Conservation (phyloP, 352 stramenopile species). For the Pythium phragmitis region DNA sequence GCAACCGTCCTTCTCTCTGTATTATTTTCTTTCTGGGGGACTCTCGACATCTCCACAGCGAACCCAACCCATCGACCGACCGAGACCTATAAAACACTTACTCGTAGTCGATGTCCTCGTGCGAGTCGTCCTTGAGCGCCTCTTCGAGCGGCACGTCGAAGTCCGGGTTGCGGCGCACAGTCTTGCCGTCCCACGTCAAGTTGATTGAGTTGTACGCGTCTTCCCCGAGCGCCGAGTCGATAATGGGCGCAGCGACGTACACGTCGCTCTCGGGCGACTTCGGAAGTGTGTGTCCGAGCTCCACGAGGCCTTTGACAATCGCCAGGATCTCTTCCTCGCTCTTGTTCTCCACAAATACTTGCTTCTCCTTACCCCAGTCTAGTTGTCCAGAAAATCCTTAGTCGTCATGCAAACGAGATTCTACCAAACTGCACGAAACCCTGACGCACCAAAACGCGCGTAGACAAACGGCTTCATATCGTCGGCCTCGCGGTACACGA, state of each 20-base stretch:
- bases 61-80: too few relatives aligned
- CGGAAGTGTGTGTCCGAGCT: conserved; percentile 65
- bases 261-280: conserved; percentile 88
- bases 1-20: conserved; percentile 1
- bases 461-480: conserved; percentile 89
- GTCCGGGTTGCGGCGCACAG: conserved; percentile 74
- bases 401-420: background rate
- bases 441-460: conserved; percentile 60
- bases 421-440: background rate
- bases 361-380: conserved; percentile 86
- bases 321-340: conserved; percentile 79
- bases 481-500: conserved; percentile 86
- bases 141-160: conserved; percentile 80
- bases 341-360: conserved; percentile 83
- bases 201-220: conserved; percentile 80
- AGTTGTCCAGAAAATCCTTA: background rate
- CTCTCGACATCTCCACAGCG: background rate
- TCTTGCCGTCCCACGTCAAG: conserved; percentile 83
- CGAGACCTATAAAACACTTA: background rate
- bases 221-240: conserved; percentile 67
- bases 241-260: conserved; percentile 66
- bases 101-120: conserved; percentile 27
- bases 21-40: conserved; percentile 1
- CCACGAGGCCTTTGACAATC: conserved; percentile 74
- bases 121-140: conserved; percentile 52